Evolutionary conservation across 306 rosid genomes (phyloP).

Genomic region (Sindora glabra): DNA sequence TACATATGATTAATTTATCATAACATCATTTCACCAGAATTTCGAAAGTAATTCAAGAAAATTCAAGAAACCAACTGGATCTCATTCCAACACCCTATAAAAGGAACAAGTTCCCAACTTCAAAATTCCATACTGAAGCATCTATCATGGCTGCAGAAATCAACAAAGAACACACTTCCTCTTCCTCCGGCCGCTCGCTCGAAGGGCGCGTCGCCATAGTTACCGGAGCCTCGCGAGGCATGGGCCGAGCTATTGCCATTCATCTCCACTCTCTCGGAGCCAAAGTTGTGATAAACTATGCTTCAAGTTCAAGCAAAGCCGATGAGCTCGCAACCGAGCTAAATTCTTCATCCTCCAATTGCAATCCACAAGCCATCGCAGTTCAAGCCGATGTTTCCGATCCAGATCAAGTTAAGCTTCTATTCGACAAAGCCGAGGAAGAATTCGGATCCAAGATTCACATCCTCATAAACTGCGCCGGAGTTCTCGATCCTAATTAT

Average conservation of each 20-base stretch:
- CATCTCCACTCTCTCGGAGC: slow-evolving; percentile 52
- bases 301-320: slow-evolving; percentile 24
- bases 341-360: slow-evolving; percentile 4
- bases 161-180: not conserved
- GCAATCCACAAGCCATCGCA: slow-evolving; percentile 14
- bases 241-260: slow-evolving; percentile 39
- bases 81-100: no score
- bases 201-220: slow-evolving; percentile 34
- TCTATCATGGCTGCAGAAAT: slow-evolving; percentile 11
- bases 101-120: no score
- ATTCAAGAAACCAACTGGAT: no score
- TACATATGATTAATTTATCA: no score
- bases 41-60: no score
- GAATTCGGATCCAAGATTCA: slow-evolving; percentile 18
- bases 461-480: slow-evolving; percentile 36
- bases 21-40: no score
- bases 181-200: slow-evolving; percentile 17
- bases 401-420: slow-evolving; percentile 26
- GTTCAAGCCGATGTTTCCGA: slow-evolving; percentile 35
- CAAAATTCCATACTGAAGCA: no score
- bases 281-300: slow-evolving; percentile 29
- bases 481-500: slow-evolving; percentile 28
- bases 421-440: slow-evolving; percentile 32
- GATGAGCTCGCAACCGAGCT: slow-evolving; percentile 32
- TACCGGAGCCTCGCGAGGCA: slow-evolving; percentile 47